These are phyloP conservation scores for Fusarium fujikuroi DNA, from an alignment of 2,329 filamentous ascomycete species.

Conservation along the genomic window DNA sequence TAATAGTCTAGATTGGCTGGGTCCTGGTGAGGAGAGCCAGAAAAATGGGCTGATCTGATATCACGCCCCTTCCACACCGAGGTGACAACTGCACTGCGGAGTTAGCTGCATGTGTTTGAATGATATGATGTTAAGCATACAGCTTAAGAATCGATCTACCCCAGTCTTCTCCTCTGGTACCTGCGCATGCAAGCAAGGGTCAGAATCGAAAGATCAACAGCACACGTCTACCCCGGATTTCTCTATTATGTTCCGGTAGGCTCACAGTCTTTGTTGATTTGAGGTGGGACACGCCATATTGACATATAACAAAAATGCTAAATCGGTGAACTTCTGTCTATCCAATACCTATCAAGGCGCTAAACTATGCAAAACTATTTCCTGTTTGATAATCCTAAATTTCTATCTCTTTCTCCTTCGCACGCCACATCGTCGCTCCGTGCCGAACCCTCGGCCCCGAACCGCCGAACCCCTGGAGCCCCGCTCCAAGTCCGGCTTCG, in stretches of 20 bases:
- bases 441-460: constrained; percentile 12
- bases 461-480: constrained; percentile 14
- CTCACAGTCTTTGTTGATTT: neutral
- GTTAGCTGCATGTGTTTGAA: constrained; percentile 9
- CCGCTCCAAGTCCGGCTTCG: constrained; percentile 12
- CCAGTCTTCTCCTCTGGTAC: constrained; percentile 22
- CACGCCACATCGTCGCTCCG: neutral
- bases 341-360: constrained; percentile 27
- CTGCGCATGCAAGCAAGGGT: constrained; percentile 24
- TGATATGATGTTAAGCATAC: constrained; percentile 15
- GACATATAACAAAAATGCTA: constrained; percentile 24
- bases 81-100: constrained; percentile 11
- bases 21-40: constrained; percentile 31
- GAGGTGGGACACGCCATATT: constrained; percentile 1
- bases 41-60: constrained; percentile 24
- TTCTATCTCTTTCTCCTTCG: constrained; percentile 7
- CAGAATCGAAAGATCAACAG: constrained; percentile 14
- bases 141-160: constrained; percentile 14
- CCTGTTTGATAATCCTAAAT: neutral
- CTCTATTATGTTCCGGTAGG: neutral
- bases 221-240: neutral
- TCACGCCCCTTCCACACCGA: constrained; percentile 6
- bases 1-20: constrained; percentile 37
- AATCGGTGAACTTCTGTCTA: constrained; percentile 33
- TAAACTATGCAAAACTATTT: constrained; percentile 30